Evolutionary conservation across 495 filamentous ascomycete species (phyloP).

Genomic region (Podospora anserina): DNA sequence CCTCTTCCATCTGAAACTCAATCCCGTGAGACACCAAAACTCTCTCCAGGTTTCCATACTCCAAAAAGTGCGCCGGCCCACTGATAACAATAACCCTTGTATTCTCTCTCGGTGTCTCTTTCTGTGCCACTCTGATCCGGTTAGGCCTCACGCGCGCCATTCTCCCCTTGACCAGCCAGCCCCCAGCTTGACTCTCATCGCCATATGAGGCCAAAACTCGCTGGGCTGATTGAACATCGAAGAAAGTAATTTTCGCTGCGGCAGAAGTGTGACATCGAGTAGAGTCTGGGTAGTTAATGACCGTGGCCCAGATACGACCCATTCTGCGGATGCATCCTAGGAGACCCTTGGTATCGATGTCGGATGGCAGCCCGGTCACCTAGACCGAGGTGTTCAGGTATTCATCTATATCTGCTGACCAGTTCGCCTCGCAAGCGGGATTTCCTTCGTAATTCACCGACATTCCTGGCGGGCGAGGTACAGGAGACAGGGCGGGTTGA

Average conservation of each 20-base stretch:
- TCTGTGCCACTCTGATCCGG: background rate
- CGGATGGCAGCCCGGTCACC: conserved; percentile 31
- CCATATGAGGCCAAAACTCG: background rate
- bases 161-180: background rate
- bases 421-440: conserved; percentile 16
- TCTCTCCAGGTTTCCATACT: background rate
- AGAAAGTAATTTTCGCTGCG: conserved; percentile 41
- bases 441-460: too few species aligned
- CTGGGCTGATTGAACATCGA: conserved; percentile 22
- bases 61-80: background rate
- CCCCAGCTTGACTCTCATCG: background rate
- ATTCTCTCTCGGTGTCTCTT: background rate
- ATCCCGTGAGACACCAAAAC: background rate
- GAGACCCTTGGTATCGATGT: conserved; percentile 25
- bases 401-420: conserved; percentile 30
- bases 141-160: background rate
- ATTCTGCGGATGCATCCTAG: conserved; percentile 27
- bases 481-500: too few species aligned
- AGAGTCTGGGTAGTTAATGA: conserved; percentile 28
- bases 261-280: conserved; percentile 13
- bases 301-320: conserved; percentile 34
- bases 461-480: too few species aligned
- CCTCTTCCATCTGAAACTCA: background rate
- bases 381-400: conserved; percentile 35
- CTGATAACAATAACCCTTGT: background rate